phyloP scores from a whole-genome alignment of 176 grass and related monocot genomes.

The Paspalum vaginatum region DNA sequence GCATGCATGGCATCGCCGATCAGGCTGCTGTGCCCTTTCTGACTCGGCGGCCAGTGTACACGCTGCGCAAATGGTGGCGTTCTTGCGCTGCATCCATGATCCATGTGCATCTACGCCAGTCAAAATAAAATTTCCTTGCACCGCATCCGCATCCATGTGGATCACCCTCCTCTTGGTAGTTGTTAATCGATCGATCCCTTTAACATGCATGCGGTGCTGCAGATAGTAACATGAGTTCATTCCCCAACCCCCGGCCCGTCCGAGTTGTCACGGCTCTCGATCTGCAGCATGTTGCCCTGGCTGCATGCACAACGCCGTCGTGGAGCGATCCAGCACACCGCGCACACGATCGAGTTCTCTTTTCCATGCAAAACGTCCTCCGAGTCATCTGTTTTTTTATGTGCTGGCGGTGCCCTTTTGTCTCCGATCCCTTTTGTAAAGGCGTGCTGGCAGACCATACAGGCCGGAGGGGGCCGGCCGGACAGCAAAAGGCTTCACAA shows the following conservation, averaged over 20 bases:
- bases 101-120: neutral
- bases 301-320: no score
- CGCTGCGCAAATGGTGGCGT: no score
- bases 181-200: neutral
- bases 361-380: no score
- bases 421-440: constrained; percentile 47
- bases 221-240: neutral
- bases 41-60: no score
- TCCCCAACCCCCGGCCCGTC: neutral
- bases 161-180: neutral
- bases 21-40: no score
- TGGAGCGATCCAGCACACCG: no score
- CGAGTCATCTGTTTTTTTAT: neutral
- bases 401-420: neutral
- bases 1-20: no score
- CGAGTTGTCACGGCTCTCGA: neutral
- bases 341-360: no score
- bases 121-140: constrained; percentile 20
- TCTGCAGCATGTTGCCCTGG: neutral
- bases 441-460: neutral
- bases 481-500: neutral
- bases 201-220: neutral
- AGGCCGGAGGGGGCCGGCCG: neutral
- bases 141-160: constrained; percentile 14
- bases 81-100: no score